Evolutionary conservation across 2,329 filamentous ascomycete genomes (phyloP).

Genomic region (Mycosphaerella sp.): DNA sequence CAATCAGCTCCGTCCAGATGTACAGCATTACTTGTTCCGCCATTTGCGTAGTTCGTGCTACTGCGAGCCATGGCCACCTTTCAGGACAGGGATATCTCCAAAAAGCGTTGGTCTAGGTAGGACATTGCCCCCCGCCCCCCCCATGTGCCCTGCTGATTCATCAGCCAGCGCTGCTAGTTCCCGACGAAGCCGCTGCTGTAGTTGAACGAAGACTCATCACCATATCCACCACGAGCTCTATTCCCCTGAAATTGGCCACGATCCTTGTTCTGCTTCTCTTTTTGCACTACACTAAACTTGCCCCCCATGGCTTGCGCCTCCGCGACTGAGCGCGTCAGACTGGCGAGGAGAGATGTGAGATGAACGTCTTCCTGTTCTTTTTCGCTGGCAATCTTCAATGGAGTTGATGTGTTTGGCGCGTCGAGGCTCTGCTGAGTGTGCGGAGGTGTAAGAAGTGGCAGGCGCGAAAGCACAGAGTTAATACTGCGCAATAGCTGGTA

Average conservation of each 20-base stretch:
- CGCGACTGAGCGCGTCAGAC: constrained; percentile 65
- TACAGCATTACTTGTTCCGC: not conserved
- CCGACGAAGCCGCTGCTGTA: constrained; percentile 20
- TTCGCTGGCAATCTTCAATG: constrained; percentile 42
- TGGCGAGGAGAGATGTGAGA: constrained; percentile 67
- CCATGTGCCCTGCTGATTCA: not conserved
- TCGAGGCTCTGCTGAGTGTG: constrained; percentile 50
- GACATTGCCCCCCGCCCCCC: not conserved
- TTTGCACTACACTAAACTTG: constrained; percentile 54
- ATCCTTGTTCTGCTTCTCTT: constrained; percentile 35
- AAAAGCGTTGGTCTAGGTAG: no score
- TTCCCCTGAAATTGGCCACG: constrained; percentile 15
- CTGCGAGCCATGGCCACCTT: no score
- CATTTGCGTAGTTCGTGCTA: not conserved
- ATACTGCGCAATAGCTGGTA: constrained; percentile 79
- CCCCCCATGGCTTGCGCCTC: constrained; percentile 67
- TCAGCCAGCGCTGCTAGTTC: constrained; percentile 2
- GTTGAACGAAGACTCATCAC: constrained; percentile 18
- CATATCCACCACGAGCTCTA: constrained; percentile 12
- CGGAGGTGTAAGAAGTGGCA: constrained; percentile 77
- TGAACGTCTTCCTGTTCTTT: constrained; percentile 79
- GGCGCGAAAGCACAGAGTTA: constrained; percentile 73
- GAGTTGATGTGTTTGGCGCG: constrained; percentile 46
- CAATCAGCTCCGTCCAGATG: not conserved
- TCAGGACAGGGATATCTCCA: no score